These are phyloP conservation scores for Lachancea thermotolerans DNA, from an alignment of 805 yeast genomes.

Conservation along the genomic window DNA sequence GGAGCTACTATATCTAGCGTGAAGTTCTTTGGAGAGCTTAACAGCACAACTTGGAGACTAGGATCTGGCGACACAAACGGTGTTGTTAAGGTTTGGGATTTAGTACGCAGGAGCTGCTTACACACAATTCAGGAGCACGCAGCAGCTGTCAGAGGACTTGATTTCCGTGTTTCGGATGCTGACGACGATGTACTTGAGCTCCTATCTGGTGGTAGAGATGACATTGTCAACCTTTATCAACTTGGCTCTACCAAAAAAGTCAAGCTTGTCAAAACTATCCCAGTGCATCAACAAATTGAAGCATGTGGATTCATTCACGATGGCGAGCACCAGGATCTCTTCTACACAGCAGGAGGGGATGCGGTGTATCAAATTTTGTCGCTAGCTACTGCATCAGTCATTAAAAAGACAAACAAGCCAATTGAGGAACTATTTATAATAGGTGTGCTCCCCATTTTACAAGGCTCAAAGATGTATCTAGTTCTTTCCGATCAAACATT, in stretches of 20 bases:
- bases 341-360: conserved; percentile 68
- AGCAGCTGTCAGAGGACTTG: conserved; percentile 81
- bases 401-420: conserved; percentile 40
- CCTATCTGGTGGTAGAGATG: conserved; percentile 86
- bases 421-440: conserved; percentile 68
- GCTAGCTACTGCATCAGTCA: conserved; percentile 39
- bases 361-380: conserved; percentile 67
- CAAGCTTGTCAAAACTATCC: conserved; percentile 58
- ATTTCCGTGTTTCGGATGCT: conserved; percentile 35
- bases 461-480: conserved; percentile 36
- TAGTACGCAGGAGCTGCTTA: conserved; percentile 61
- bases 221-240: conserved; percentile 46
- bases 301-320: conserved; percentile 50
- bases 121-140: conserved; percentile 66
- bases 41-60: conserved; percentile 66
- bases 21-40: conserved; percentile 64
- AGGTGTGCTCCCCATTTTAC: conserved; percentile 44
- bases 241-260: conserved; percentile 45
- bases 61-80: conserved; percentile 65
- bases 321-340: conserved; percentile 35
- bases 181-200: conserved; percentile 44
- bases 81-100: conserved; percentile 53
- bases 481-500: conserved; percentile 84
- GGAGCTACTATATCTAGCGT: conserved; percentile 81
- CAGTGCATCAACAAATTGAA: conserved; percentile 69